Percentiles rank a stretch among this genome's conserved stretches.
phyloP scores from a whole-genome alignment of 2,329 filamentous ascomycete species.

The Daldinia sp. region DNA sequence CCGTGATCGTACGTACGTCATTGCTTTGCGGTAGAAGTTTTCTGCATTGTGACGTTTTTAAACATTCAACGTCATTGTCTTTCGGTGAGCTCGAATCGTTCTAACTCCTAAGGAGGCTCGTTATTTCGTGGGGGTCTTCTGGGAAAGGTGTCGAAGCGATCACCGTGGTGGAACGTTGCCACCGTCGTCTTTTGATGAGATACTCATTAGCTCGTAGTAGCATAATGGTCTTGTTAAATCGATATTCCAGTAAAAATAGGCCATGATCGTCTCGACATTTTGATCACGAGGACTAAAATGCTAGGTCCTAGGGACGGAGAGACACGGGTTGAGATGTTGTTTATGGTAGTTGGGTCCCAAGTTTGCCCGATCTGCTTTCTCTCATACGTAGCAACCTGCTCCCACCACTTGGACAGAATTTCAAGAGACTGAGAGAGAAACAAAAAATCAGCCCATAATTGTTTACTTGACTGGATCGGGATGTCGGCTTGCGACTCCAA shows the following conservation, averaged over 20 bases:
- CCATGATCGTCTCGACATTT: constrained; percentile 41
- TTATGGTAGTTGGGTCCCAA: constrained; percentile 32
- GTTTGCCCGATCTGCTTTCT: constrained; percentile 39
- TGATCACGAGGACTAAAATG: constrained; percentile 44
- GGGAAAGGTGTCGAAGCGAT: constrained; percentile 19
- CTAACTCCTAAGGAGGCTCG: constrained; percentile 1
- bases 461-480: constrained; percentile 28
- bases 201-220: constrained; percentile 18
- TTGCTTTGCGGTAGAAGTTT: constrained; percentile 1
- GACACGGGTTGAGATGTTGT: constrained; percentile 29
- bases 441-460: constrained; percentile 39
- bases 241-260: constrained; percentile 28
- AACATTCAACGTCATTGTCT: constrained; percentile 26
- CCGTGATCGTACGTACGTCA: constrained; percentile 35
- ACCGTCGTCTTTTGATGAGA: constrained; percentile 17
- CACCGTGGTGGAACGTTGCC: constrained; percentile 12
- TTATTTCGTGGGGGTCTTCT: constrained; percentile 28
- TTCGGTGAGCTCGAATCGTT: constrained; percentile 36
- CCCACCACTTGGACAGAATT: constrained; percentile 24
- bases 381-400: constrained; percentile 27
- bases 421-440: constrained; percentile 13
- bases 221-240: constrained; percentile 28
- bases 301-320: constrained; percentile 37
- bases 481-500: constrained; percentile 35
- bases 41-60: constrained; percentile 21